Evolutionary conservation across 177 flowering plant genomes (phyloP), one percentile per base, ranked within the genome.

Genomic region (Vitis hybrid): DNA sequence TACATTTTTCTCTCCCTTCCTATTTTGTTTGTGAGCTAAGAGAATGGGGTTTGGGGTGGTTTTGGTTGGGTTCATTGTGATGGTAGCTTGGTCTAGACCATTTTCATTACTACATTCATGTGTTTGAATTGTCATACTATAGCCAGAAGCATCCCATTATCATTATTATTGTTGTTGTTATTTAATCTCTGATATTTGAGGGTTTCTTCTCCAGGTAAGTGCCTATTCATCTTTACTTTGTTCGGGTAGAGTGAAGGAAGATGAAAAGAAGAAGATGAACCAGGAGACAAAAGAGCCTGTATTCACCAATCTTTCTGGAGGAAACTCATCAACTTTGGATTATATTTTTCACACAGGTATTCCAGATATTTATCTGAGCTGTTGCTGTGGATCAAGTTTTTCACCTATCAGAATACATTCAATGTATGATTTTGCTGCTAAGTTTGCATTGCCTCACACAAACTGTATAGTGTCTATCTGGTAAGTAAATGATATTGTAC

Each of bases 301-400:
- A 14, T 85, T 80, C 62, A 87, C 90, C 22, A 71, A 67, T 20
- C 73, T 66, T 28, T 66, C 75, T 3, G n/a, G 17, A 44, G 28
- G 22, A 1, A 71, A 71, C 38, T 2, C 53, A 2, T 78, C 79
- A 13, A 79, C 90, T 9, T 17, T 85, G 55, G 88, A 87, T 73
- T 87, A 87, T 71, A 85, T 87, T 28, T 83, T 87, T 53, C 83
- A 80, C 72, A 58, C 88, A 78, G 90, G 90, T 85, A 38, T 38
- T 38, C 8, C 47, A 55, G 15, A 55, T 55, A 14, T 14, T 55
- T 13, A 14, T 28, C 58, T 55, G 58, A 5, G 17, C 17, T 55
- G 18, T 55, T 55, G 17, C 58, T 1, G 12, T 14, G 15, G 8
- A 14, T n/a, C 19, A 15, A 55, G 17, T 55, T 14, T 14, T 14